Evolutionary conservation across 345 rosid genomes (phyloP), one percentile per base, ranked within the genome.

Genomic region (Eucalyptus marginata): DNA sequence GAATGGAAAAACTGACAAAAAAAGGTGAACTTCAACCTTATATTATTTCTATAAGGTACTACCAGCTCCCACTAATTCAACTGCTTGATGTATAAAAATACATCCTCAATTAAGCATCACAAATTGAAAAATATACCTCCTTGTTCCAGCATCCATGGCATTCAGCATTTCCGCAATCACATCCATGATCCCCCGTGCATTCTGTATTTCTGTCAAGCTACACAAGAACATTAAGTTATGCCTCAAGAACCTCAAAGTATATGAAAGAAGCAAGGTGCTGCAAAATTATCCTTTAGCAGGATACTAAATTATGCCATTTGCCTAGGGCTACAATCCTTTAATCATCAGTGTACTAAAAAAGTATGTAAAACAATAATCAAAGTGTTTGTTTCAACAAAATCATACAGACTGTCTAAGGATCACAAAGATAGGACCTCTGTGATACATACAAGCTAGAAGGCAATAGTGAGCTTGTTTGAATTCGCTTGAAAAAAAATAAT

Each of bases 121-220:
- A 86, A 66, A 71, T 71, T n/a, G 40, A 88, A 54, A 81, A 59
- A 80, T 47, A 81, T 52, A 97, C 99, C 99, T 97, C 99, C 91
- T 91, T 93, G 93, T 97, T 68, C 92, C 94, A 20, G 99, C 99
- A 89, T 95, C 98, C 89, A 97, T 68, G 87, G 99, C 99, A 95
- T 49, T 97, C 87, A 97, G 94, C 99, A 98, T 98, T 93, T 98
- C 99, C 27, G 96, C 91, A 88, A 98, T 98, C 86, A 98, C 99
- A 90, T 98, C 99, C 98, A 98, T 95, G 84, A 97, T 95, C 88
- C 99, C 99, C 79, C 97, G 95, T 49, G 99, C 99, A 93, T 97
- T 98, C 92, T 98, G 99, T 91, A 97, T 96, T 94, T 98, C 99
- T 85, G 98, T 92, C 96, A 97, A 90, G 92, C 99, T 98, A 88